Evolutionary conservation across 2,329 filamentous ascomycete genomes (phyloP), one percentile per base, ranked within the genome.

Genomic region (Talaromyces pinophilus): DNA sequence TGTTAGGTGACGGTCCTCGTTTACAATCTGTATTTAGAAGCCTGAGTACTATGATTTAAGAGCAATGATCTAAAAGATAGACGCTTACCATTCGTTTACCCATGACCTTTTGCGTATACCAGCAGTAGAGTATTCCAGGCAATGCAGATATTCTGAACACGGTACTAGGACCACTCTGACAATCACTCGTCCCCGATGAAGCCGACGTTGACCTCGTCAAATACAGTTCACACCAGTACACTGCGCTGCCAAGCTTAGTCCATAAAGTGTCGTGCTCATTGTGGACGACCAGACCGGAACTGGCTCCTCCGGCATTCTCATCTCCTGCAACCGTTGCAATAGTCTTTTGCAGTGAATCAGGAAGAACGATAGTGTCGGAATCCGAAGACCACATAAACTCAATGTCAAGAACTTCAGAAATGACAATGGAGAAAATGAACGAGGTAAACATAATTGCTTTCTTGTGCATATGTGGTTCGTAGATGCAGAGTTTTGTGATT

Each of bases 401-500:
- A 28, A 79, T 69, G 1, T 71, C 71, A 1, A 76, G 69, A 13
- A 71, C 69, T 35, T 78, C 73, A 4, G 75, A 70, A 10, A 79
- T 70, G 1, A 76, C 74, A 17, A 77, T 70, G 1, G 72, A 71
- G 59, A 79, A 75, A 17, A 79, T 70, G 63, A 78, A 76, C 13
- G 75, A 72, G 5, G 76, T 77, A 60, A 79, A 79, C 76, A 79
- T 78, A 57, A 79, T 75, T 7, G 74, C 77, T 54, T 79, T 79
- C 67, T 79, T 79, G 71, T 77, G 76, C 67, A 75, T 68, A 61
- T 79, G 77, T 2, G 76, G 77, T 67, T 79, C 77, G 35, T 71
- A 73, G 17, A 79, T 65, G 62, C 76, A 78, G 13, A 78, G 66
- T 15, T 65, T 66, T 11, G 68, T 71, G 13, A 74, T 57, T 1